phyloP scores from a whole-genome alignment of 2,329 filamentous ascomycete genomes.

The Chaetoscypha palmicola region DNA sequence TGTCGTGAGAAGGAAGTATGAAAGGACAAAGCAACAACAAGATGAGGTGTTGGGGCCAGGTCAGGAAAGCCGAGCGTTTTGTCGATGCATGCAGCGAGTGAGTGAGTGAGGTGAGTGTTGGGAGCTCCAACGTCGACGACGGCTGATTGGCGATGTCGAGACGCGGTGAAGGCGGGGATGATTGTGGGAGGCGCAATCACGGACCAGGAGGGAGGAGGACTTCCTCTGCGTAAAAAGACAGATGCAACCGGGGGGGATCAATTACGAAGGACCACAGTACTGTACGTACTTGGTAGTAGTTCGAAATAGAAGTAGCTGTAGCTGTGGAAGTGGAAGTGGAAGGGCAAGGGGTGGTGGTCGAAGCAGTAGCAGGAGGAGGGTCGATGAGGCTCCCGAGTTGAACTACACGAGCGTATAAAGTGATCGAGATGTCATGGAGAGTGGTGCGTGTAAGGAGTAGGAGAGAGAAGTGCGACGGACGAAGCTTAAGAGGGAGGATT shows the following conservation, averaged over 20 bases:
- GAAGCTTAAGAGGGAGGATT: conserved; percentile 6
- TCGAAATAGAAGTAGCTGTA: no score
- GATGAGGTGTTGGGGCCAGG: conserved; percentile 5
- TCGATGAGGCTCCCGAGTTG: background rate
- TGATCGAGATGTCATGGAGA: background rate
- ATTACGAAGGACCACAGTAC: no score
- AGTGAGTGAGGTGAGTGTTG: conserved; percentile 6
- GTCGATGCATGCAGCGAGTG: conserved; percentile 10
- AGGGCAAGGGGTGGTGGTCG: no score
- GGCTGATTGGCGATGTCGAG: conserved; percentile 10
- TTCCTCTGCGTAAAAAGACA: no score
- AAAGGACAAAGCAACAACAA: conserved; percentile 1
- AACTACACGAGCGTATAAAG: background rate
- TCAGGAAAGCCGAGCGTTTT: conserved; percentile 6
- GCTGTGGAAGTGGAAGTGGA: no score
- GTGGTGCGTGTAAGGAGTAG: background rate
- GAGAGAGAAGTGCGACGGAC: background rate
- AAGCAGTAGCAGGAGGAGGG: no score
- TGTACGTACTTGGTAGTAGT: no score
- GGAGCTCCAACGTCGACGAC: background rate
- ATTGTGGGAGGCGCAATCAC: conserved; percentile 6
- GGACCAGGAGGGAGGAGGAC: background rate
- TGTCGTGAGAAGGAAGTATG: conserved; percentile 2
- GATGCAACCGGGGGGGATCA: no score
- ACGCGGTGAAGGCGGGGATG: conserved; percentile 1